phyloP scores from a whole-genome alignment of 345 rosid genomes.

The Kandelia obovata region DNA sequence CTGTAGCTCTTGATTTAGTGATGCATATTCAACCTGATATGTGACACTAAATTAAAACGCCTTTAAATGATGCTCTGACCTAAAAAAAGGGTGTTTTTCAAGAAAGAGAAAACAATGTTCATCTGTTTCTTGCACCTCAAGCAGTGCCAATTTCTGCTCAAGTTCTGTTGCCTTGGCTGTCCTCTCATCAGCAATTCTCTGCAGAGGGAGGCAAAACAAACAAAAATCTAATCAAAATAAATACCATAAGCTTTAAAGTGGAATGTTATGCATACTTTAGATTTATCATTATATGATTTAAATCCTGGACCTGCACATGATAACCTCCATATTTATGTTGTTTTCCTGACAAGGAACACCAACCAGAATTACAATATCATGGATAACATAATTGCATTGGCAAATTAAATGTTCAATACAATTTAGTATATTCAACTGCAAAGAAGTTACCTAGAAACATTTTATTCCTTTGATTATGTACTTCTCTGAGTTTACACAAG shows the following conservation, averaged over 20 bases:
- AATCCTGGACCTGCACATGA: slow-evolving; percentile 1
- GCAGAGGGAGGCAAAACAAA: neutral
- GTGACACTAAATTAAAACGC: too few species aligned
- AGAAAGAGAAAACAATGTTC: neutral
- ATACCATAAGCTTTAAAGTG: neutral
- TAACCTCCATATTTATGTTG: neutral
- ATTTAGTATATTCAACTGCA: too few species aligned
- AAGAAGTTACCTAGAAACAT: too few species aligned
- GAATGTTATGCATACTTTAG: slow-evolving; percentile 5
- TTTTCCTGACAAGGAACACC: neutral
- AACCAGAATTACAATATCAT: neutral
- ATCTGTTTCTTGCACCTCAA: slow-evolving; percentile 57
- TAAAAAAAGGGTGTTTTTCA: neutral
- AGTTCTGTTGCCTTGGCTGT: slow-evolving; percentile 79
- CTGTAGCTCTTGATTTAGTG: slow-evolving; percentile 91
- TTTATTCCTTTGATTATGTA: too few species aligned
- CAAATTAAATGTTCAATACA: too few species aligned
- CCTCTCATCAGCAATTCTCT: slow-evolving; percentile 92
- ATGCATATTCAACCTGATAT: slow-evolving; percentile 74
- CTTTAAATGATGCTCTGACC: too few species aligned
- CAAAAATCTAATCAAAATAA: slow-evolving; percentile 1
- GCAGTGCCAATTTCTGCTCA: slow-evolving; percentile 89
- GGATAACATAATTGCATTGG: neutral
- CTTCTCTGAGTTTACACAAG: too few species aligned
- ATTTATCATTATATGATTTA: neutral